These are phyloP conservation scores for Parathielavia appendiculata DNA, from an alignment of 495 filamentous ascomycete genomes.

Conservation along the genomic window DNA sequence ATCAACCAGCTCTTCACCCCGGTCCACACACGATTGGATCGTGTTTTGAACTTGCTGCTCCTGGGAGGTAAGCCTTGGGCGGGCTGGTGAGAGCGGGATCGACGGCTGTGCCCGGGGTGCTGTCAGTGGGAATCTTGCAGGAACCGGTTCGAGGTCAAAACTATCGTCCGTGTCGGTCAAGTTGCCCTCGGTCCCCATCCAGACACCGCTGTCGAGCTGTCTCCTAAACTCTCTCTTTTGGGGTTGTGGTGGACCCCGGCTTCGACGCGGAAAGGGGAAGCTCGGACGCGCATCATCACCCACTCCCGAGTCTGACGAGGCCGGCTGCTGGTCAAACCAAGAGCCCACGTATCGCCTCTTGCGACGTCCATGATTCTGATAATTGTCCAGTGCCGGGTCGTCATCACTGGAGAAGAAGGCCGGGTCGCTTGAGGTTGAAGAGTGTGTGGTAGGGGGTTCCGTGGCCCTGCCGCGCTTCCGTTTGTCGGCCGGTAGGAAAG, in stretches of 20 bases:
- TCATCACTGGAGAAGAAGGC: conserved; percentile 77
- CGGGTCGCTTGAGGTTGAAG: conserved; percentile 60
- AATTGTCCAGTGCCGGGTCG: conserved; percentile 67
- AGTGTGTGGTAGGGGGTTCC: conserved; percentile 20
- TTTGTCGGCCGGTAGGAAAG: conserved; percentile 22
- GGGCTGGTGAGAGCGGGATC: conserved; percentile 1
- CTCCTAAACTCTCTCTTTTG: conserved; percentile 55
- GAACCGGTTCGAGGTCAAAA: conserved; percentile 24
- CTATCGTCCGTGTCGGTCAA: conserved; percentile 40
- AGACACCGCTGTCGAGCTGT: conserved; percentile 77
- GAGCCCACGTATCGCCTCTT: conserved; percentile 60
- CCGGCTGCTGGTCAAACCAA: conserved; percentile 61
- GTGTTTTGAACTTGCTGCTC: conserved; percentile 32
- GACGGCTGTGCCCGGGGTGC: not conserved
- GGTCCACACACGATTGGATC: conserved; percentile 56
- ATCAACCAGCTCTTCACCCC: conserved; percentile 57
- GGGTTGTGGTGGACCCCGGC: conserved; percentile 33
- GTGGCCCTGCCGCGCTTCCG: conserved; percentile 40
- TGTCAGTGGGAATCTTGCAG: conserved; percentile 10
- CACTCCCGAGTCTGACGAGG: conserved; percentile 39
- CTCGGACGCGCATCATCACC: conserved; percentile 28
- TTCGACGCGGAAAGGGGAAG: conserved; percentile 8
- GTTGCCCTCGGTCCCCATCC: conserved; percentile 60
- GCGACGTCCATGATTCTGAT: conserved; percentile 44
- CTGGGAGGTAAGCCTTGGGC: conserved; percentile 17